A percentile compares a stretch with the other conserved stretches of the same genome.
phyloP scores from a whole-genome alignment of 345 rosid species.

The Salix udensis region DNA sequence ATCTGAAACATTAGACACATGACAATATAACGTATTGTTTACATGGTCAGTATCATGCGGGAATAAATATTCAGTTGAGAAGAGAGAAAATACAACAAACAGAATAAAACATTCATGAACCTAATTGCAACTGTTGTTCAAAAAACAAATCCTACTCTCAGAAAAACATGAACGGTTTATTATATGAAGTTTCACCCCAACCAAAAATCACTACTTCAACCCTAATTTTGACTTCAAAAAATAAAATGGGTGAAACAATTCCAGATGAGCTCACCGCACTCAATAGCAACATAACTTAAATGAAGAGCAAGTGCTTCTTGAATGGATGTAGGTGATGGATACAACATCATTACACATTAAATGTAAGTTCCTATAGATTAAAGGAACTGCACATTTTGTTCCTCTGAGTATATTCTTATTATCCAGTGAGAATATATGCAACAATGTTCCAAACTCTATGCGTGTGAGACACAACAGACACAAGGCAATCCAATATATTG shows the following conservation, averaged over 20 bases:
- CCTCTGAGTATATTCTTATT: not conserved
- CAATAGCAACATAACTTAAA: not conserved
- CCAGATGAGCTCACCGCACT: not conserved
- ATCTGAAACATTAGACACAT: not conserved
- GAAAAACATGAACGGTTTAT: too few species aligned
- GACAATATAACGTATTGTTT: not conserved
- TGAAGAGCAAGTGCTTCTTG: too few species aligned
- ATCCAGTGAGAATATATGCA: not conserved
- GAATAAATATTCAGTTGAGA: not conserved
- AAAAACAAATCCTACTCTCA: too few species aligned
- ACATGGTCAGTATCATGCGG: not conserved
- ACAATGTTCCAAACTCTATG: not conserved
- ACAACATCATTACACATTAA: not conserved
- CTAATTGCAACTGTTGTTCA: too few species aligned
- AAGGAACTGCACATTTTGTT: not conserved
- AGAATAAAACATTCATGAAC: not conserved
- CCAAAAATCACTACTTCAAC: not conserved
- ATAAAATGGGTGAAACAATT: not conserved
- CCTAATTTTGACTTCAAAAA: not conserved
- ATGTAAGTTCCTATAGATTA: not conserved
- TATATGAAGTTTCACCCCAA: not conserved
- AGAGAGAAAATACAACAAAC: not conserved
- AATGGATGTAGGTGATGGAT: too few species aligned
- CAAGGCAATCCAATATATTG: not conserved
- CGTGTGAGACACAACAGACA: not conserved